Evolutionary conservation across 805 yeast species (phyloP).

Genomic region (Suhomyces tanzawaensis): DNA sequence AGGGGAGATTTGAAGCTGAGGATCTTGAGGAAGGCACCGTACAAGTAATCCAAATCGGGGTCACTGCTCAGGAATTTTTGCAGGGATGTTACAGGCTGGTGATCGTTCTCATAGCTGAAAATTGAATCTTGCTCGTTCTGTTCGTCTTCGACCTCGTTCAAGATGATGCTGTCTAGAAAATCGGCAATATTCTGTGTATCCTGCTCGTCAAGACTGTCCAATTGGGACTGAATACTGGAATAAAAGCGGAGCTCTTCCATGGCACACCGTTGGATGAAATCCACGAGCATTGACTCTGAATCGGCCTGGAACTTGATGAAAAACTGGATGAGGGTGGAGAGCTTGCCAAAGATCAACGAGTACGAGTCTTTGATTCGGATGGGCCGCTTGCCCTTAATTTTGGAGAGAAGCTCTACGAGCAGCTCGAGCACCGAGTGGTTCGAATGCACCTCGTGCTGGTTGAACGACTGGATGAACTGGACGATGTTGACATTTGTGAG

Average conservation of each 20-base stretch:
- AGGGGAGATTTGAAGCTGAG: conserved; percentile 15
- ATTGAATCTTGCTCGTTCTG: conserved; percentile 16
- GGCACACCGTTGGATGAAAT: conserved; percentile 19
- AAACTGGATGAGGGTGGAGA: conserved; percentile 17
- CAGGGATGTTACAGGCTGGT: conserved; percentile 6
- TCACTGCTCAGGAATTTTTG: conserved; percentile 18
- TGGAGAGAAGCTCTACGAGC: conserved; percentile 5
- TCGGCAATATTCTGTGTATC: conserved; percentile 22
- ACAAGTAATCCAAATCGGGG: conserved; percentile 17
- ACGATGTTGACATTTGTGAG: background rate
- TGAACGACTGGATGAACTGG: conserved; percentile 6
- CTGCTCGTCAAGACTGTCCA: conserved; percentile 15
- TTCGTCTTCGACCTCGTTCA: background rate
- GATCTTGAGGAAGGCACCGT: conserved; percentile 22
- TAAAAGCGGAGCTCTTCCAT: conserved; percentile 16
- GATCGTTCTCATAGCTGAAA: conserved; percentile 17
- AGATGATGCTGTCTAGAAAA: conserved; percentile 19
- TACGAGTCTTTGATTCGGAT: conserved; percentile 17
- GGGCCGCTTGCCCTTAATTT: conserved; percentile 11
- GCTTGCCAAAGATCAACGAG: conserved; percentile 12
- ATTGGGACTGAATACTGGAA: conserved; percentile 14
- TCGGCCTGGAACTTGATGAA: conserved; percentile 15
- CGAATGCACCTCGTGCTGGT: background rate
- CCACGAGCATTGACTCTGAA: conserved; percentile 16
- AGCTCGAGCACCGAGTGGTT: conserved; percentile 2